These are phyloP conservation scores for Capsella rubella DNA, from an alignment of 441 rosid genomes.

Conservation along the genomic window DNA sequence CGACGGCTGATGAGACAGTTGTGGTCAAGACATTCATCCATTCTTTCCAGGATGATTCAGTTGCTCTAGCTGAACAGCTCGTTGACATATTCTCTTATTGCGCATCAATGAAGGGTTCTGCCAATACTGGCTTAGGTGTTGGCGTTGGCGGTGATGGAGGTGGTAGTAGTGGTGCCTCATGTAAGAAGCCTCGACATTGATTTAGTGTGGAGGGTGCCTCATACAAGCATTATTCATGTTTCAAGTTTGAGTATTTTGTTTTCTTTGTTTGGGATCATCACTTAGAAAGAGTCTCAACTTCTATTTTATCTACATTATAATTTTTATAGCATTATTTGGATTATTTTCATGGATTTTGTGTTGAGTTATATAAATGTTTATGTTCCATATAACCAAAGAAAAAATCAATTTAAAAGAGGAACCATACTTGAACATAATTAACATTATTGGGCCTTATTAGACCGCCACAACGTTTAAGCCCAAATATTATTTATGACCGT, in stretches of 20 bases:
- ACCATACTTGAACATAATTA: no score
- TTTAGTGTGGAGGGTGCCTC: background rate
- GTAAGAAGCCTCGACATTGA: conserved; percentile 84
- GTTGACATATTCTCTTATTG: conserved; percentile 74
- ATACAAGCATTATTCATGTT: background rate
- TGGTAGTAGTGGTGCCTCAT: conserved; percentile 31
- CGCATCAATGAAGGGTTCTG: conserved; percentile 54
- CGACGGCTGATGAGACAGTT: conserved; percentile 62
- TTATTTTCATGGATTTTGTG: background rate
- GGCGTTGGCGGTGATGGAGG: conserved; percentile 6
- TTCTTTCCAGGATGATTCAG: conserved; percentile 65
- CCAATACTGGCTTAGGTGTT: background rate
- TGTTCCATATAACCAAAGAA: no score
- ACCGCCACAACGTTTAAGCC: no score
- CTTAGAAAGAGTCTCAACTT: conserved; percentile 1
- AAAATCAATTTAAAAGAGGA: no score
- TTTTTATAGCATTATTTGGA: background rate
- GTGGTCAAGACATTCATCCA: conserved; percentile 76
- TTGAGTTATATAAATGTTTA: no score
- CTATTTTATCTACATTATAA: background rate
- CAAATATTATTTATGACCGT: no score
- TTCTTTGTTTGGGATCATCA: background rate
- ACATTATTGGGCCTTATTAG: no score
- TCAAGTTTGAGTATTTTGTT: background rate
- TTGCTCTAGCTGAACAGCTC: conserved; percentile 87